Conservation (phyloP, 2,329 filamentous ascomycete species). For the Penicillium sp. region DNA sequence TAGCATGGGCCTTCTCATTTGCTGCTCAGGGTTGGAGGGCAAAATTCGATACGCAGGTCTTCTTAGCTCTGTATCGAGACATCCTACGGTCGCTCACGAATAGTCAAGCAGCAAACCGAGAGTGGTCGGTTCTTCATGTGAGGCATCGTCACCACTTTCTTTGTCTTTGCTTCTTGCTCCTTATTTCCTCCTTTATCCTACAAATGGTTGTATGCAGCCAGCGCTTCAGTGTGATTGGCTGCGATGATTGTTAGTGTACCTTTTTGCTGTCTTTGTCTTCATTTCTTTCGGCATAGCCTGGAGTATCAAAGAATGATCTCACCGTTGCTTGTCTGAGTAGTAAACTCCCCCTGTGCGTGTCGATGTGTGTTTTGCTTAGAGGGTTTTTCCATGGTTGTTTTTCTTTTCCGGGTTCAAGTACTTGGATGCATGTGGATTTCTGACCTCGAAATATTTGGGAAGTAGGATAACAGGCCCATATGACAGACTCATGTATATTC, state of each 20-base stretch:
- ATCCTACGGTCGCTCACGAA: background rate
- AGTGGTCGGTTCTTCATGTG: background rate
- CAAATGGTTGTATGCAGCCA: conserved; percentile 9
- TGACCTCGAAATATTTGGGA: background rate
- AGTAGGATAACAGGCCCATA: background rate
- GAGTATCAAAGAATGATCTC: conserved; percentile 31
- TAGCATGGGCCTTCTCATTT: background rate
- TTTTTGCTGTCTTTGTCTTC: conserved; percentile 10
- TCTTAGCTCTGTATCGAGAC: conserved; percentile 9
- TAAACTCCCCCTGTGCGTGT: conserved; percentile 5
- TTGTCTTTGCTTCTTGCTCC: conserved; percentile 12
- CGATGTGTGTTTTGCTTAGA: conserved; percentile 1
- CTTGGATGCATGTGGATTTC: conserved; percentile 1
- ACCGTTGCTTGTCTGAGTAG: conserved; percentile 14
- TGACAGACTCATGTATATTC: background rate
- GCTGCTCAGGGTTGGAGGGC: background rate
- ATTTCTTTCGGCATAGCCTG: conserved; percentile 29
- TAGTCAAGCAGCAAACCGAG: background rate
- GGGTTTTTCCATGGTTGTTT: conserved; percentile 1
- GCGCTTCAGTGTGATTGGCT: conserved; percentile 6
- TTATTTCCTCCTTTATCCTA: conserved; percentile 7
- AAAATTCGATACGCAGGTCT: conserved; percentile 2
- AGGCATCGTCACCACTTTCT: background rate
- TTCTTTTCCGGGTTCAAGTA: background rate
- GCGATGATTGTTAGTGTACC: conserved; percentile 7